Conservation (phyloP, 345 rosid genomes). For the sweet orange (Citrus sinensis) region DNA sequence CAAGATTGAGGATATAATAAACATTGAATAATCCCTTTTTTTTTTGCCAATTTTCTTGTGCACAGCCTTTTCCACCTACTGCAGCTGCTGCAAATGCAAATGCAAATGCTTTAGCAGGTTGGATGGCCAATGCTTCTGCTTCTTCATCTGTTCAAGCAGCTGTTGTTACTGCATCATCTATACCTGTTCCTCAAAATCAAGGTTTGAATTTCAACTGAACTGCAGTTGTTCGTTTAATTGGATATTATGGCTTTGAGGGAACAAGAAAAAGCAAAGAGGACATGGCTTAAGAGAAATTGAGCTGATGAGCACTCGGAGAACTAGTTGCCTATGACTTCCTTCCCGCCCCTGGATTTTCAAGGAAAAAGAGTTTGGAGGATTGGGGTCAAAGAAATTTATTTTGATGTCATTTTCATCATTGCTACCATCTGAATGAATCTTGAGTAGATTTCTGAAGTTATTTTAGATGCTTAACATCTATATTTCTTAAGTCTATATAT, state of each 20-base stretch:
- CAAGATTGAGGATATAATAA: not conserved
- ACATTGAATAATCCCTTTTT: constrained; percentile 1
- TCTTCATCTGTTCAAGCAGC: constrained; percentile 84
- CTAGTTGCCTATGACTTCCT: not conserved
- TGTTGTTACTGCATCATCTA: constrained; percentile 74
- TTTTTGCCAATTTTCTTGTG: not conserved
- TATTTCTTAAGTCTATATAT: not conserved
- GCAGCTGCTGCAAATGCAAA: constrained; percentile 56
- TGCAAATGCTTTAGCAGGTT: constrained; percentile 72
- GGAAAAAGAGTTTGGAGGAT: not conserved
- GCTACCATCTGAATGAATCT: not conserved
- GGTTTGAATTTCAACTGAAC: constrained; percentile 36
- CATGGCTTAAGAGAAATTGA: not conserved
- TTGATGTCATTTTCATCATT: not conserved
- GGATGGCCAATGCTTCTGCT: constrained; percentile 80
- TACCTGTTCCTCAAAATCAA: constrained; percentile 74
- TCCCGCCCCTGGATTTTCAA: not conserved
- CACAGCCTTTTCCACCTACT: constrained; percentile 59
- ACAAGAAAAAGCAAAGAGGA: not conserved
- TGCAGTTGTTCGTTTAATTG: not conserved
- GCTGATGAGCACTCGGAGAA: not conserved
- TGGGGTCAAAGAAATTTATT: not conserved
- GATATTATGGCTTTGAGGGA: not conserved
- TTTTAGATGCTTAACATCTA: not conserved
- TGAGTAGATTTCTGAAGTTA: not conserved